A percentile compares a stretch with the other conserved stretches of the same genome.
These are phyloP conservation scores for Solanum ossicruentum DNA, from an alignment of 257 asterid genomes.

Conservation along the genomic window DNA sequence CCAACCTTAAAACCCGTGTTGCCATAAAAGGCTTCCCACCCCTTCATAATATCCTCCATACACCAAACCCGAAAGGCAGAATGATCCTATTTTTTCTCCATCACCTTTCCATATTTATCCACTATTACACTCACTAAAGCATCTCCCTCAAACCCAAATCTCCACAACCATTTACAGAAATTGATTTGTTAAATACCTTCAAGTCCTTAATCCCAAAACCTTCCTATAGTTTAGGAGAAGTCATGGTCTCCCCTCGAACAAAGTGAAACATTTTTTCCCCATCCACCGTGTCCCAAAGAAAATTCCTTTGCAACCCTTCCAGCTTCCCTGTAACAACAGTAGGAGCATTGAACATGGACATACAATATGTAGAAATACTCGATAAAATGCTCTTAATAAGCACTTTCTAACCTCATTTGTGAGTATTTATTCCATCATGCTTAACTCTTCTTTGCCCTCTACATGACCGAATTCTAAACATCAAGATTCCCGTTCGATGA, in stretches of 20 bases:
- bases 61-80: background rate
- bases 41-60: background rate
- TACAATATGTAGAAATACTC: background rate
- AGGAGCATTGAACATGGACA: background rate
- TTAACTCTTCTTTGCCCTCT: background rate
- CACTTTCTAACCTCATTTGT: background rate
- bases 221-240: background rate
- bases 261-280: background rate
- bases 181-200: background rate
- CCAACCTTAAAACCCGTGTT: background rate
- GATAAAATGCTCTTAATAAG: no score
- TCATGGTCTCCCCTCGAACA: no score
- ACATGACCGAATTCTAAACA: background rate
- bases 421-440: background rate
- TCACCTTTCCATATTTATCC: background rate
- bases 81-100: background rate
- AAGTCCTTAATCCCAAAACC: background rate
- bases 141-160: background rate
- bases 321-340: background rate
- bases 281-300: background rate
- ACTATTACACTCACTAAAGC: background rate
- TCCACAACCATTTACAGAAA: background rate
- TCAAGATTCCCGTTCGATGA: background rate
- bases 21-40: background rate
- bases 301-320: background rate